These are phyloP conservation scores for Arabidopsis lyrata DNA, from an alignment of 441 rosid species.

Conservation along the genomic window DNA sequence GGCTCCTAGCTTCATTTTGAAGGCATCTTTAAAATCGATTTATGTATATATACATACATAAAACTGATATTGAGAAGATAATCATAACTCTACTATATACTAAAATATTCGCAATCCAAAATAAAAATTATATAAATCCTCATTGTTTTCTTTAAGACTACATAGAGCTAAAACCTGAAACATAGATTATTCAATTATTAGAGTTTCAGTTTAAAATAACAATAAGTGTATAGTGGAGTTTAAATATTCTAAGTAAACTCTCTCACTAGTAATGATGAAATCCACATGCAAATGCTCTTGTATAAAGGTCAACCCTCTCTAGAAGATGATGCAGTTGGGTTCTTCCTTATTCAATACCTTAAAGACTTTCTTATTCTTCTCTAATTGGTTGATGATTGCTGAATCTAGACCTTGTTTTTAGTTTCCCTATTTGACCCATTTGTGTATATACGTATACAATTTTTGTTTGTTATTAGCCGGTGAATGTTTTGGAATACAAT, in stretches of 20 bases:
- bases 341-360: slow-evolving; percentile 31
- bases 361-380: slow-evolving; percentile 37
- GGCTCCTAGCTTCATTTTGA: slow-evolving; percentile 32
- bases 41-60: background rate
- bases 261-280: slow-evolving; percentile 3
- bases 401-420: slow-evolving; percentile 4
- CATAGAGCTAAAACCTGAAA: background rate
- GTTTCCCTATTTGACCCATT: slow-evolving; percentile 33
- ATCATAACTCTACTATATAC: slow-evolving; percentile 8
- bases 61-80: background rate
- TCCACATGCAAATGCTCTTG: slow-evolving; percentile 41
- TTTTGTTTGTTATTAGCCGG: background rate
- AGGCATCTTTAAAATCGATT: slow-evolving; percentile 23
- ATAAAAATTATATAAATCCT: slow-evolving; percentile 2
- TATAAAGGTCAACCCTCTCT: slow-evolving; percentile 34
- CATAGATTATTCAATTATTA: background rate
- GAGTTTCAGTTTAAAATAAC: background rate
- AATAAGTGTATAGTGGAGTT: slow-evolving; percentile 3
- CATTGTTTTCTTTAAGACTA: slow-evolving; percentile 6
- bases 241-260: background rate
- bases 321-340: slow-evolving; percentile 32
- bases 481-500: slow-evolving; percentile 2
- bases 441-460: slow-evolving; percentile 5
- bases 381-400: slow-evolving; percentile 34
- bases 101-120: background rate